A percentile compares a stretch with the other conserved stretches of the same genome.
phyloP scores from a whole-genome alignment of 306 rosid genomes.

The Prosopis cineraria region DNA sequence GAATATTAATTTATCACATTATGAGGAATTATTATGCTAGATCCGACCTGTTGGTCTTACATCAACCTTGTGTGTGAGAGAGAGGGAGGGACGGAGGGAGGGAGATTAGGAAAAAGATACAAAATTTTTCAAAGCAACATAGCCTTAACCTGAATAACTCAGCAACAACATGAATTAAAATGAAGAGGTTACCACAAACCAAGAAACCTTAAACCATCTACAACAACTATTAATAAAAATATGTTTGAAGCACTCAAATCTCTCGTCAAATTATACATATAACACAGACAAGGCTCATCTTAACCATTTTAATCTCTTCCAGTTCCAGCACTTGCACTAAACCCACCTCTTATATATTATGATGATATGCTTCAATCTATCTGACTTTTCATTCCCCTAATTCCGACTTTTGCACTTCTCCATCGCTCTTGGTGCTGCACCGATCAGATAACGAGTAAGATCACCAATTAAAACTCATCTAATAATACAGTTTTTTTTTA shows the following conservation, averaged over 20 bases:
- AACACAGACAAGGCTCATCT: slow-evolving; percentile 8
- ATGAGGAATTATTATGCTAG: too few species aligned
- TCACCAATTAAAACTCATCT: neutral
- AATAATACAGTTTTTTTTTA: neutral
- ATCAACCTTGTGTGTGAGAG: slow-evolving; percentile 1
- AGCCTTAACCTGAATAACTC: slow-evolving; percentile 39
- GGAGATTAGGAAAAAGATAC: slow-evolving; percentile 38
- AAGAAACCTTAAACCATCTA: slow-evolving; percentile 41
- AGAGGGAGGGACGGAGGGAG: neutral
- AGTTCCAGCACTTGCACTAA: neutral
- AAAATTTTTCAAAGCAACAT: slow-evolving; percentile 47
- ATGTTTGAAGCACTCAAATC: slow-evolving; percentile 45
- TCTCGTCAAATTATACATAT: slow-evolving; percentile 45
- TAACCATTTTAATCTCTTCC: neutral
- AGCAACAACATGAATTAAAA: slow-evolving; percentile 38
- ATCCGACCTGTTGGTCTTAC: too few species aligned
- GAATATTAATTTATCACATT: too few species aligned
- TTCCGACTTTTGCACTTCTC: slow-evolving; percentile 78
- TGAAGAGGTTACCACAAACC: slow-evolving; percentile 27
- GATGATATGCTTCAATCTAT: slow-evolving; percentile 35
- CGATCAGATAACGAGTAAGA: slow-evolving; percentile 22
- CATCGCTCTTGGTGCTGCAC: slow-evolving; percentile 92
- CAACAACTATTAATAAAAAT: slow-evolving; percentile 39
- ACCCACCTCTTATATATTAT: slow-evolving; percentile 17
- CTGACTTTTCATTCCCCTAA: slow-evolving; percentile 37